These are phyloP conservation scores for Simmondsia chinensis DNA, from an alignment of 148 eudicot species.

Conservation along the genomic window DNA sequence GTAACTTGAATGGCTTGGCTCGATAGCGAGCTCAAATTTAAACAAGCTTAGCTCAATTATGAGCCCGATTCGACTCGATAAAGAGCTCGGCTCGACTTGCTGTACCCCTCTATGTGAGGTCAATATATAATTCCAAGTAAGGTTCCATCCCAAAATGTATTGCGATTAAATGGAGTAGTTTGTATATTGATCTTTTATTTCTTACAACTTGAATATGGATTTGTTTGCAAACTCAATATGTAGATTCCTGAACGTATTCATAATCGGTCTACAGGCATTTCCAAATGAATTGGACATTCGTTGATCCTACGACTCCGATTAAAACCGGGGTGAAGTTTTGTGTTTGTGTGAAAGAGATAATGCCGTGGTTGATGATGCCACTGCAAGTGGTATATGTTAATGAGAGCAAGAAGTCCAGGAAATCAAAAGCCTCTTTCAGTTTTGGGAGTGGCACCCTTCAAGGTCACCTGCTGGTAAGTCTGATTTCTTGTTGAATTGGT, in stretches of 20 bases:
- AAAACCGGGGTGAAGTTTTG: slow-evolving; percentile 69
- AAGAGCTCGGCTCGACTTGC: too few species aligned
- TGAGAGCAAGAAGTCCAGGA: slow-evolving; percentile 34
- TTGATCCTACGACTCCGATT: slow-evolving; percentile 63
- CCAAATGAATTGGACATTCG: slow-evolving; percentile 80
- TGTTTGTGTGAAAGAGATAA: slow-evolving; percentile 70
- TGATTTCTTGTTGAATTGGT: not conserved
- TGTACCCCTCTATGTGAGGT: too few species aligned
- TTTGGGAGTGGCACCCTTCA: slow-evolving; percentile 91
- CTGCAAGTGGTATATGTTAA: slow-evolving; percentile 65
- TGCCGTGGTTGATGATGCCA: slow-evolving; percentile 98
- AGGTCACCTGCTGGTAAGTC: slow-evolving; percentile 82
- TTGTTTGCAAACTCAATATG: not conserved
- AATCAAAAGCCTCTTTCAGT: slow-evolving; percentile 57
- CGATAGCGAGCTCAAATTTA: too few species aligned
- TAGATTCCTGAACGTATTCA: not conserved
- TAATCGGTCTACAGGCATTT: slow-evolving; percentile 69
- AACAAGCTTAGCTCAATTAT: too few species aligned
- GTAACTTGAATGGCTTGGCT: too few species aligned
- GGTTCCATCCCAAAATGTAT: too few species aligned
- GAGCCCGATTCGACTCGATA: too few species aligned
- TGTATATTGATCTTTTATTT: too few species aligned
- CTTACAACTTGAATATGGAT: too few species aligned
- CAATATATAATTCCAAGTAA: too few species aligned
- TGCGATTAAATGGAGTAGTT: too few species aligned